Base-by-base conservation (phyloP, 805 yeast genomes). In the Nakazawaea peltata region DNA sequence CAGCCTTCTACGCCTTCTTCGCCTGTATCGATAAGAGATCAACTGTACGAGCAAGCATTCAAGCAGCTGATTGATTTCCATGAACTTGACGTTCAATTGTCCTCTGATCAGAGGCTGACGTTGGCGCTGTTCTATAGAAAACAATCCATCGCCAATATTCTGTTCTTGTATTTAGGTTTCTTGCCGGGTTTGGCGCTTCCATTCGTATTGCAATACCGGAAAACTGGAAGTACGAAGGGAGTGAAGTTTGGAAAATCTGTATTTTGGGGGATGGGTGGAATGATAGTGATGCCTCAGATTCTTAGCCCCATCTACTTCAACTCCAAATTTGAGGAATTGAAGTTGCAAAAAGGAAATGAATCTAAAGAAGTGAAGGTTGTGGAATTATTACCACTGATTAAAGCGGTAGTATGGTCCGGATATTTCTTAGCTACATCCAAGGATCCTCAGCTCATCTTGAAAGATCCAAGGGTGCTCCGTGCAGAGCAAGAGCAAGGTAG, bases 401-500 rank as follows among this genome's bases (percentile, higher is more conserved):
- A 41, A 19, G 15, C 48, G 13, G 22, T 49, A 26, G 56, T 50
- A 47, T 72, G 77, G 76, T 57, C 69, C 27, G 46, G 64, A 17
- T 80, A 80, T 50, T 79, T 70, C 50, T 57, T 62, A 32, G 53
- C 63, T 40, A 67, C 82, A 0, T 58, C 65, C 26, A 61, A 61
- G 13, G 70, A 78, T 44, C 75, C 79, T 0, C 63, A 61, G 15
- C 62, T 63, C 32, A 59, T 70, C 26, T 54, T 79, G 44, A 69
- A 69, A 36, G 80, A 79, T 46, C 87, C 87, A 5, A 56, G 66
- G 45, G 46, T 48, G 0, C 45, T 42, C 3, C 25, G 22, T 2
- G 5, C 28, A 3, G 30, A 17, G 17, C 23, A 29, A 24, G 9
- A n/a, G n/a, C n/a, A n/a, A n/a, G n/a, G n/a, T n/a, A n/a, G n/a